Base-by-base conservation (phyloP, 1,284 basidiomycete genomes). In the Cystobasidium sp. region DNA sequence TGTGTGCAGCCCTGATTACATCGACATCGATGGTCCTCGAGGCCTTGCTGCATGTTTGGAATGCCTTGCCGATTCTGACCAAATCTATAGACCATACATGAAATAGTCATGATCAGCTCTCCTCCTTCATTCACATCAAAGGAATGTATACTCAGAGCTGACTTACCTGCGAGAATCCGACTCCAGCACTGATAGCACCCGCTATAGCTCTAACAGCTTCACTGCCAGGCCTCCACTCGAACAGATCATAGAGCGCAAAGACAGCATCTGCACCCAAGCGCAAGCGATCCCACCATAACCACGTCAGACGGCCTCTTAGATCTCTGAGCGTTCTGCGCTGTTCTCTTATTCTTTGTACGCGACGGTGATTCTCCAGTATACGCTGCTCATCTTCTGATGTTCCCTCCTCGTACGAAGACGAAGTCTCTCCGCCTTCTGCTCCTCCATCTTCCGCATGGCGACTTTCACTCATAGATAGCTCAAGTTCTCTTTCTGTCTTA, bases 241-340 rank as follows among this genome's bases (percentile, higher is more conserved):
- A 69, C 10, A 76, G 70, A 49, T 76, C 75, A 51, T 69, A 76
- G 8, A 61, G 46, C 43, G 69, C 75, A 47, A 76, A 76, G 16
- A 76, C 55, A 12, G 49, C 58, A 31, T 76, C 75, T 46, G 71
- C 72, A 6, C 44, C 49, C 20, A 73, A 43, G 6, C 66, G 55
- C 20, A 69, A 41, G n/a, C 75, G 55, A 39, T 73, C 66, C 75
- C 75, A 76, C 75, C 75, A 76, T 16, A 73, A 22, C 70, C 65
- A 74, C 6, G 65, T 61, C 51, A 74, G 39, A 12, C 72, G 31
- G 43, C 65, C 72, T 67, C 72, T 58, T 3, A 74, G 49, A 44
- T 74, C 65, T 14, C 72, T 53, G 31, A 74, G 62, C 8, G 63
- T 59, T 22, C 70, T 46, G 7, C 70, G 56, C 63, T 73, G 70